Conservation (phyloP, 2,329 filamentous ascomycete genomes). For the Paecilomyces variotii region DNA sequence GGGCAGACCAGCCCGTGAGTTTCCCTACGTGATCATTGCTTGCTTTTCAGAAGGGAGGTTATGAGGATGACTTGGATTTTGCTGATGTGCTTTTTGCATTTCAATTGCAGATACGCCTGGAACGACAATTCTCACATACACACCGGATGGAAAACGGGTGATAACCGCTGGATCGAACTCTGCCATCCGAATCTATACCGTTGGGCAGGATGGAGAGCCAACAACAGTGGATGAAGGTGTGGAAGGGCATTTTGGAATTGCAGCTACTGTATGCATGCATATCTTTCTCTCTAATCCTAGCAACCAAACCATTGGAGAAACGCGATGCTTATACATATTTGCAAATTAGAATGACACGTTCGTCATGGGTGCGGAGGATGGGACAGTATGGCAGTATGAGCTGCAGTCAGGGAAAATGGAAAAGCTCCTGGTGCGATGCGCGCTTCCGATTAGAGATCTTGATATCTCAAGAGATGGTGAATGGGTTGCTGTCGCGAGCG, state of each 20-base stretch:
- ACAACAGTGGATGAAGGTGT: slow-evolving; percentile 84
- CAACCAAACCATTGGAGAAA: not conserved
- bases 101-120: slow-evolving; percentile 63
- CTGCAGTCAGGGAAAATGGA: slow-evolving; percentile 63
- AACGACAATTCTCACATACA: slow-evolving; percentile 80
- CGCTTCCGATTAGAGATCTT: slow-evolving; percentile 80
- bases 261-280: slow-evolving; percentile 49
- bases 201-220: slow-evolving; percentile 85
- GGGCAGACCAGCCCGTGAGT: slow-evolving; percentile 42
- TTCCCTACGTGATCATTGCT: slow-evolving; percentile 1
- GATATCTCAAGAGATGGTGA: slow-evolving; percentile 70
- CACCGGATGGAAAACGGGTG: slow-evolving; percentile 74
- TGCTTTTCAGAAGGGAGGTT: not conserved
- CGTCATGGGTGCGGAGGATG: slow-evolving; percentile 84
- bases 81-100: slow-evolving; percentile 1
- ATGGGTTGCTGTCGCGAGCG: slow-evolving; percentile 94
- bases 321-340: slow-evolving; percentile 4
- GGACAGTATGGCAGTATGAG: slow-evolving; percentile 92
- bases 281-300: no score
- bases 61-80: slow-evolving; percentile 2
- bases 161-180: slow-evolving; percentile 92
- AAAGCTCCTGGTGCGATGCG: slow-evolving; percentile 70
- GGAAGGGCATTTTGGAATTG: slow-evolving; percentile 75
- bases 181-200: slow-evolving; percentile 84
- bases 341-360: slow-evolving; percentile 65